Conservation (phyloP, 495 filamentous ascomycete genomes). For the Tuber brumale region DNA sequence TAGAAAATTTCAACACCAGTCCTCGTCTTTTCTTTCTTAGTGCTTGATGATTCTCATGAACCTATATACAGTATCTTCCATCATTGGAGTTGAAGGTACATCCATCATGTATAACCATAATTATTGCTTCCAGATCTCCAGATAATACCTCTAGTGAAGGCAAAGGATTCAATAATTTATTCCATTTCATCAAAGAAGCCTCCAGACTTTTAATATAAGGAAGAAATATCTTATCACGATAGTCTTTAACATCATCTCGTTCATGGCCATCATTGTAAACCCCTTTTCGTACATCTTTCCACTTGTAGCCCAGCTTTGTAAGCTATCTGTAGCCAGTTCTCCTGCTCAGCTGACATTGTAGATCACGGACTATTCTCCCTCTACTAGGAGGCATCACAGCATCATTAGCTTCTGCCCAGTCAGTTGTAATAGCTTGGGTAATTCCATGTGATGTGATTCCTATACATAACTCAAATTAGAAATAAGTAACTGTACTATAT, state of each 20-base stretch:
- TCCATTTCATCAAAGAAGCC: neutral
- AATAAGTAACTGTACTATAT: neutral
- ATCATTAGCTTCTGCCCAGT: too few relatives aligned
- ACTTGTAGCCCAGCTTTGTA: too few relatives aligned
- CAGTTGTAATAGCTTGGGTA: neutral
- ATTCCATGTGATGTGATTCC: neutral
- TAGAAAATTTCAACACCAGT: too few relatives aligned
- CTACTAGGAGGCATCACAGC: too few relatives aligned
- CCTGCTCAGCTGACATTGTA: too few relatives aligned
- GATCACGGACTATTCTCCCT: too few relatives aligned
- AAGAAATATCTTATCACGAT: too few relatives aligned
- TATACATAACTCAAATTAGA: neutral
- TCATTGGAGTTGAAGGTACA: slow-evolving; percentile 10
- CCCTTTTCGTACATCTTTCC: slow-evolving; percentile 9
- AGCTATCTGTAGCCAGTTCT: too few relatives aligned
- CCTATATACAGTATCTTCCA: neutral
- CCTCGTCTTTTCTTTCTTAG: neutral
- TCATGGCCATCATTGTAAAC: slow-evolving; percentile 17
- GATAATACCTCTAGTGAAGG: neutral
- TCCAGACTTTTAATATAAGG: neutral
- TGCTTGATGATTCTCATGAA: neutral
- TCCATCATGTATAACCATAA: slow-evolving; percentile 5
- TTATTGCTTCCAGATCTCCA: neutral
- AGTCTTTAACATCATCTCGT: slow-evolving; percentile 3
- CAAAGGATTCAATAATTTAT: neutral